phyloP scores from a whole-genome alignment of 1,139 yeast species.

The Candida mesenterica region DNA sequence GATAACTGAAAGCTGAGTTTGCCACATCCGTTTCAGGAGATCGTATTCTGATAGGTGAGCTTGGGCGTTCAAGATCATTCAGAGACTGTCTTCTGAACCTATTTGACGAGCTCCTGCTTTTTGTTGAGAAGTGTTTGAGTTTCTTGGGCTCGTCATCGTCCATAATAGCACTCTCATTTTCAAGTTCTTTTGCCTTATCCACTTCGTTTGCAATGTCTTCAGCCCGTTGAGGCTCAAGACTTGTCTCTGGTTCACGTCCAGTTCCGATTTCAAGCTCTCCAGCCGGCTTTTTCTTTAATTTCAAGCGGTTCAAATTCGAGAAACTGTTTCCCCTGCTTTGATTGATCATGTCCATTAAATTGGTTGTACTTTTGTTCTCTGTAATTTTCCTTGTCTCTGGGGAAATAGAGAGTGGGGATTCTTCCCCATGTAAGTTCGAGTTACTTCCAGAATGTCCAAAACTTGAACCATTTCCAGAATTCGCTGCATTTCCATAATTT shows the following conservation, averaged over 20 bases:
- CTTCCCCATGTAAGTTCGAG: background rate
- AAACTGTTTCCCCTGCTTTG: slow-evolving; percentile 23
- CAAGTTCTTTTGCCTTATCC: slow-evolving; percentile 6
- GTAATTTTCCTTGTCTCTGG: slow-evolving; percentile 3
- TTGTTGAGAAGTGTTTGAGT: slow-evolving; percentile 1
- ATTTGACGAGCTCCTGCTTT: slow-evolving; percentile 8
- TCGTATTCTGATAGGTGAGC: slow-evolving; percentile 12
- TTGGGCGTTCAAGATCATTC: background rate
- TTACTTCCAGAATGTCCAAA: slow-evolving; percentile 1
- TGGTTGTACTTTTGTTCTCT: slow-evolving; percentile 15
- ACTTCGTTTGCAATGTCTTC: background rate
- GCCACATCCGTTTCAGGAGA: slow-evolving; percentile 8
- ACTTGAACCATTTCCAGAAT: background rate
- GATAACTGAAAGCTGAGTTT: slow-evolving; percentile 6
- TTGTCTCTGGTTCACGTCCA: background rate
- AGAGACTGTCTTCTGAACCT: slow-evolving; percentile 2
- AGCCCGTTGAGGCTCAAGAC: background rate
- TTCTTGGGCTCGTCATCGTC: slow-evolving; percentile 17
- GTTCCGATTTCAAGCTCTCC: background rate
- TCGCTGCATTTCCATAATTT: slow-evolving; percentile 29
- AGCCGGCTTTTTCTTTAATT: slow-evolving; percentile 2
- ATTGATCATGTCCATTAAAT: slow-evolving; percentile 25
- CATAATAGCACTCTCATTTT: slow-evolving; percentile 26
- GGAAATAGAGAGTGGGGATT: slow-evolving; percentile 5
- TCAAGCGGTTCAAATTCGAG: slow-evolving; percentile 5